Evolutionary conservation across 1,284 basidiomycete genomes (phyloP).

Genomic region (Ustilago vetiveriae): DNA sequence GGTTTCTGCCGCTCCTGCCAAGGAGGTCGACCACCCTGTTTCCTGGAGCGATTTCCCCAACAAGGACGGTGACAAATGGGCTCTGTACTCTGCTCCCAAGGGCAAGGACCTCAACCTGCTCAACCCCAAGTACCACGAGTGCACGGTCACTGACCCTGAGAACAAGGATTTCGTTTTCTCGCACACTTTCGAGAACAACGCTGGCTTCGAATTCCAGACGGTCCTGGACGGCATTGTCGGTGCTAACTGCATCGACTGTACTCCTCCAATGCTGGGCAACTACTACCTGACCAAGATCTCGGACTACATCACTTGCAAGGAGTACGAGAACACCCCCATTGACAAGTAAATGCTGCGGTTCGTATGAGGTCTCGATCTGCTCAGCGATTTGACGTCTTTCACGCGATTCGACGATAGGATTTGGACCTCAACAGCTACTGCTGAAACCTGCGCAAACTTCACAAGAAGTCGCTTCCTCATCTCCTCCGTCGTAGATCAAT

Average conservation of each 20-base stretch:
- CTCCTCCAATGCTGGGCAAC: not conserved
- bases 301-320: not conserved
- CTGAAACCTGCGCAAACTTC: too few relatives aligned
- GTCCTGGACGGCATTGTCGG: not conserved
- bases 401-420: too few relatives aligned
- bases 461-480: too few relatives aligned
- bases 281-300: not conserved
- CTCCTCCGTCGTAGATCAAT: too few relatives aligned
- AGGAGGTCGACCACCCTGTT: not conserved
- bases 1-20: not conserved
- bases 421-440: too few relatives aligned
- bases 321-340: not conserved
- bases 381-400: too few relatives aligned
- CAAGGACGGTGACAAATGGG: not conserved
- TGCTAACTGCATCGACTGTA: slow-evolving; percentile 1
- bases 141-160: not conserved
- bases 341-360: not conserved
- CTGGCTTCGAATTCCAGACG: not conserved
- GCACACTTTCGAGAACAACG: not conserved
- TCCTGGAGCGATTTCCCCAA: not conserved
- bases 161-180: not conserved
- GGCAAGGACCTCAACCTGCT: not conserved
- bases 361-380: not conserved
- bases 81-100: not conserved
- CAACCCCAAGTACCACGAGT: slow-evolving; percentile 3